Conservation (phyloP, 768 basidiomycete species). For the Lyophyllum semitale region DNA sequence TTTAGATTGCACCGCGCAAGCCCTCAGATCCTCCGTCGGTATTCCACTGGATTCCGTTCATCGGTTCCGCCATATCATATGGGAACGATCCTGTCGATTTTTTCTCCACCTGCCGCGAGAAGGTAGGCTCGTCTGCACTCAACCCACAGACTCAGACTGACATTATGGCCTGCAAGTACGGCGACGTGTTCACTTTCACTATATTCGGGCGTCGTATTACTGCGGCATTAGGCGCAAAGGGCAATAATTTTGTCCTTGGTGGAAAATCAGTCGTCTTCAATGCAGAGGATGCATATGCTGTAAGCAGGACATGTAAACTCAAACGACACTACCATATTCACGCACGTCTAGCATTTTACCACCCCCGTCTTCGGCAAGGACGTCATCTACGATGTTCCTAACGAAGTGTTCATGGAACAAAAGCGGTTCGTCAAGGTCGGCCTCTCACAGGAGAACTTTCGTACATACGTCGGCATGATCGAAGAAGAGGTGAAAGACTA, state of each 20-base stretch:
- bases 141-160: neutral
- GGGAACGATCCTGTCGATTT: conserved; percentile 93
- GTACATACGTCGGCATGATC: conserved; percentile 82
- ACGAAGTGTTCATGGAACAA: conserved; percentile 97
- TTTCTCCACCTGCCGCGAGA: conserved; percentile 75
- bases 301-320: conserved; percentile 27
- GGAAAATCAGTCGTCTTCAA: conserved; percentile 90
- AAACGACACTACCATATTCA: neutral
- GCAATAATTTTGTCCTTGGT: conserved; percentile 94
- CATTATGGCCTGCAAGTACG: conserved; percentile 58
- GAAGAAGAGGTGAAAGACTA: conserved; percentile 75
- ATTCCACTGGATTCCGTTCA: conserved; percentile 88
- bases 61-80: conserved; percentile 88
- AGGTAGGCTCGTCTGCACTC: conserved; percentile 42
- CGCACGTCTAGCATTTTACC: conserved; percentile 70
- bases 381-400: conserved; percentile 96
- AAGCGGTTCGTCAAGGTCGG: conserved; percentile 98
- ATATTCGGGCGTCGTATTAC: conserved; percentile 89
- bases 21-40: conserved; percentile 83
- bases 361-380: conserved; percentile 97
- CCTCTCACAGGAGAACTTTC: conserved; percentile 88
- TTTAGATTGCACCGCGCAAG: conserved; percentile 66
- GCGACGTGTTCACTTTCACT: conserved; percentile 95
- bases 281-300: conserved; percentile 97
- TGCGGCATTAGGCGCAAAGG: conserved; percentile 86